These are phyloP conservation scores for Wickerhamiella sorbophila DNA, from an alignment of 805 yeast species.

Conservation along the genomic window DNA sequence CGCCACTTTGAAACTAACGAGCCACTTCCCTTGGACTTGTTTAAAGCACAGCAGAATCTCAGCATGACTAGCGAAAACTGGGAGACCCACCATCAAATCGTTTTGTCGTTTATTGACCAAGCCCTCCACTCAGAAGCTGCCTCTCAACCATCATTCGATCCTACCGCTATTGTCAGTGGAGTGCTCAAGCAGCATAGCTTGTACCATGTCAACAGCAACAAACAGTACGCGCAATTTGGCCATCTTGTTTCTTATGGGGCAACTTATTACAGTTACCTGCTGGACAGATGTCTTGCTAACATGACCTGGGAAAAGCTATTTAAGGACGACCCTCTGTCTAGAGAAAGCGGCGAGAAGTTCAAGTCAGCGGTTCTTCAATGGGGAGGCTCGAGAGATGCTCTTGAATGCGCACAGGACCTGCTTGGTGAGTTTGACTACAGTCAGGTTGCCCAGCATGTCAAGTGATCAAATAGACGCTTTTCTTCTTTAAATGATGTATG, in stretches of 20 bases:
- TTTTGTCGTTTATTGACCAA: conserved; percentile 85
- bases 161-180: conserved; percentile 48
- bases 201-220: conserved; percentile 38
- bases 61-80: conserved; percentile 31
- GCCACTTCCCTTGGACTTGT: conserved; percentile 33
- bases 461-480: not conserved
- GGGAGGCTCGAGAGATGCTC: conserved; percentile 91
- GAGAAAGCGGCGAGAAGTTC: conserved; percentile 63
- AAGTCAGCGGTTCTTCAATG: conserved; percentile 58
- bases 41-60: conserved; percentile 5
- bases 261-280: conserved; percentile 77
- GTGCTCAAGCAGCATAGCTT: conserved; percentile 46
- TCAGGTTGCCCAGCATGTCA: conserved; percentile 11
- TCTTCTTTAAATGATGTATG: conserved; percentile 19
- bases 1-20: conserved; percentile 55
- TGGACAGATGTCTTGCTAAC: conserved; percentile 86
- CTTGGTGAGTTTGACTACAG: conserved; percentile 34
- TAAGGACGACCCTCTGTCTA: conserved; percentile 49
- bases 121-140: conserved; percentile 40
- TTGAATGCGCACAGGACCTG: conserved; percentile 72
- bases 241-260: conserved; percentile 91
- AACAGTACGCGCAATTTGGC: conserved; percentile 91
- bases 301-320: conserved; percentile 70
- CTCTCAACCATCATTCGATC: conserved; percentile 31
- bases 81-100: conserved; percentile 74